Percentiles rank a stretch among this genome's conserved stretches.
Conservation (phyloP, 306 rosid species). For the Prunus mongolica region DNA sequence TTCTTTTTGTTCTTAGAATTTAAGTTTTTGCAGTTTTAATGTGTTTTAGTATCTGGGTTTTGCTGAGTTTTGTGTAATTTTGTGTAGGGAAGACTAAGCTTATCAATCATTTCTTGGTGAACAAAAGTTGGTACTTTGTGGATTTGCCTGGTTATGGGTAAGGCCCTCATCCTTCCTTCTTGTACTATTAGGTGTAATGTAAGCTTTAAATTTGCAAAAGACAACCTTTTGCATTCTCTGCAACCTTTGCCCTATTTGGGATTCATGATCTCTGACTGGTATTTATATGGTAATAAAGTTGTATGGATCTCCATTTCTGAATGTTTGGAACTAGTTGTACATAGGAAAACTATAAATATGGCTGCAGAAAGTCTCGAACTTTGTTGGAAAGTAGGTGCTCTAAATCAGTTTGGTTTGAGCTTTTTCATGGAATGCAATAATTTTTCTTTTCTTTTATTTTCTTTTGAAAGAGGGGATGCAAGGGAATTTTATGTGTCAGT, state of each 20-base stretch:
- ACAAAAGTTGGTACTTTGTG: slow-evolving; percentile 86
- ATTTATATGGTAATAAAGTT: neutral
- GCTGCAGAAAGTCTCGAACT: neutral
- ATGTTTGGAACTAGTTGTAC: neutral
- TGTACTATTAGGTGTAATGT: neutral
- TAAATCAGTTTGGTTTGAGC: neutral
- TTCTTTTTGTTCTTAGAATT: neutral
- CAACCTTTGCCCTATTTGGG: neutral
- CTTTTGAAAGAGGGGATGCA: neutral
- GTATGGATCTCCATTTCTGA: no score
- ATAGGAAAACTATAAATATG: neutral
- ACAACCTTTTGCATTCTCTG: neutral
- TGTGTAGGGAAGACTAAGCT: slow-evolving; percentile 88
- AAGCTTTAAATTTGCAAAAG: neutral
- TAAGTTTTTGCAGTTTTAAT: neutral
- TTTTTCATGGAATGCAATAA: neutral
- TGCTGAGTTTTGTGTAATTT: neutral
- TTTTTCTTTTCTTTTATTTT: neutral
- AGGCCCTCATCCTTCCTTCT: slow-evolving; percentile 9
- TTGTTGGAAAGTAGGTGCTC: neutral
- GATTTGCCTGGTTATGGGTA: slow-evolving; percentile 98
- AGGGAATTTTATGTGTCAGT: neutral
- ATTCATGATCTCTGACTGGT: neutral
- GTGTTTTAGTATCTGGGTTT: neutral
- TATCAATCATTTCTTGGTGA: slow-evolving; percentile 89